Evolutionary conservation across 345 rosid genomes (phyloP).

Genomic region (Melastoma malabathricum): DNA sequence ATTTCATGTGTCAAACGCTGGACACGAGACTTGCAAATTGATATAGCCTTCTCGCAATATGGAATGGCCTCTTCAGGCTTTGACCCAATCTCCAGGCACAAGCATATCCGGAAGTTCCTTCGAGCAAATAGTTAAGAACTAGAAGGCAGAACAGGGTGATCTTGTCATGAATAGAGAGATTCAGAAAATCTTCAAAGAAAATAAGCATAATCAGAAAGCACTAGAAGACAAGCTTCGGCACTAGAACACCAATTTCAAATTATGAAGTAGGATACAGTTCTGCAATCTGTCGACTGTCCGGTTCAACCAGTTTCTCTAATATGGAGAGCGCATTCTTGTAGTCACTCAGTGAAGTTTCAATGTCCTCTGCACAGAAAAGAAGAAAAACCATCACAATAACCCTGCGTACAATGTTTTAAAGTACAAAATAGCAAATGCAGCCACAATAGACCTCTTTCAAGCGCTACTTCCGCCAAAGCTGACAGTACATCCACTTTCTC

Average conservation of each 20-base stretch:
- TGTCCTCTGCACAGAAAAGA: slow-evolving; percentile 47
- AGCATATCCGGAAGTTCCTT: slow-evolving; percentile 80
- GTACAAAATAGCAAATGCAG: slow-evolving; percentile 2
- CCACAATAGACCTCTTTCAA: slow-evolving; percentile 66
- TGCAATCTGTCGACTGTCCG: slow-evolving; percentile 71
- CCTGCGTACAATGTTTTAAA: not conserved
- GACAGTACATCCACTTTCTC: slow-evolving; percentile 81
- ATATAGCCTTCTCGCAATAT: slow-evolving; percentile 66
- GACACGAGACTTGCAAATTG: slow-evolving; percentile 56
- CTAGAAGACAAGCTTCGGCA: not conserved
- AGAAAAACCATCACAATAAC: not conserved
- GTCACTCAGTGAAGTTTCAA: slow-evolving; percentile 81
- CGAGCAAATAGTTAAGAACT: slow-evolving; percentile 32
- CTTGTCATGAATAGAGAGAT: not conserved
- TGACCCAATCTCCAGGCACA: slow-evolving; percentile 74
- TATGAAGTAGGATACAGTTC: slow-evolving; percentile 70
- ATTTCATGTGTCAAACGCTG: slow-evolving; percentile 46
- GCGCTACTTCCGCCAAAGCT: slow-evolving; percentile 67
- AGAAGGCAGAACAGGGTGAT: not conserved
- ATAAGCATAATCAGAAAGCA: not conserved
- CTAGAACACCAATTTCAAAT: no score
- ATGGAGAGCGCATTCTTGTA: slow-evolving; percentile 62
- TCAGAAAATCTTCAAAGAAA: not conserved
- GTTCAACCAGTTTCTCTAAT: slow-evolving; percentile 67
- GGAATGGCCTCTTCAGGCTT: slow-evolving; percentile 68